Evolutionary conservation across 371 early-diverging fungal species (phyloP).

Genomic region (Blastocladiella emersonii): DNA sequence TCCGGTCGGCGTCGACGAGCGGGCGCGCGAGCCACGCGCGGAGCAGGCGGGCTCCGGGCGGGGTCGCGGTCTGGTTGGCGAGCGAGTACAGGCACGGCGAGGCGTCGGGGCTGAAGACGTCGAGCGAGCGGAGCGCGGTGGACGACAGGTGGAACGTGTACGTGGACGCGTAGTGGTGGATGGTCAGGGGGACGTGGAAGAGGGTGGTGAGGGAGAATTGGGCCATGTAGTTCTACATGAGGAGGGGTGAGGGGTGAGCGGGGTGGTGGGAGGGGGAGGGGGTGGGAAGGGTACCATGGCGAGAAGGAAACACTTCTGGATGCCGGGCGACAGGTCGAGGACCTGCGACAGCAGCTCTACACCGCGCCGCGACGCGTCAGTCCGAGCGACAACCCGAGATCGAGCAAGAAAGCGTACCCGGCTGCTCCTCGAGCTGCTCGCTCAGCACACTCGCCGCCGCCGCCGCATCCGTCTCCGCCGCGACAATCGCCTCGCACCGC

Average conservation of each 20-base stretch:
- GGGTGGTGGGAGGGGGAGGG: too few species aligned
- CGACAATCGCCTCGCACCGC: neutral
- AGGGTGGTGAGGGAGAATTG: neutral
- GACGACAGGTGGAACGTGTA: neutral
- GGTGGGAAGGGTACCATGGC: too few species aligned
- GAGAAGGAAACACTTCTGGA: too few species aligned
- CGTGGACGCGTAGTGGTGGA: neutral
- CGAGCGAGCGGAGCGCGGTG: neutral
- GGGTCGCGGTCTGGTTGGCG: conserved; percentile 70
- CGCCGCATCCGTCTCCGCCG: neutral
- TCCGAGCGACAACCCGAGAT: too few species aligned
- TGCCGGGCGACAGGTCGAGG: too few species aligned
- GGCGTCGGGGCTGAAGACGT: neutral
- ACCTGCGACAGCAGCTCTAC: too few species aligned
- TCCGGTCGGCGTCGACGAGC: conserved; percentile 47
- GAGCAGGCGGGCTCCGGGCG: conserved; percentile 75
- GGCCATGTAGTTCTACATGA: neutral
- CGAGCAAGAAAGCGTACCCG: too few species aligned
- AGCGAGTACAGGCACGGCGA: conserved; percentile 48
- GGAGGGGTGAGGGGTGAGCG: too few species aligned
- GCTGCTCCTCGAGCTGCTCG: too few species aligned
- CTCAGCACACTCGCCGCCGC: neutral
- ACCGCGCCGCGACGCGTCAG: too few species aligned
- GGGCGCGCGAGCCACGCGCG: conserved; percentile 91
- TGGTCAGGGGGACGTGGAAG: neutral